Evolutionary conservation across 768 basidiomycete species (phyloP).

Genomic region (Phylloporus arenicola): DNA sequence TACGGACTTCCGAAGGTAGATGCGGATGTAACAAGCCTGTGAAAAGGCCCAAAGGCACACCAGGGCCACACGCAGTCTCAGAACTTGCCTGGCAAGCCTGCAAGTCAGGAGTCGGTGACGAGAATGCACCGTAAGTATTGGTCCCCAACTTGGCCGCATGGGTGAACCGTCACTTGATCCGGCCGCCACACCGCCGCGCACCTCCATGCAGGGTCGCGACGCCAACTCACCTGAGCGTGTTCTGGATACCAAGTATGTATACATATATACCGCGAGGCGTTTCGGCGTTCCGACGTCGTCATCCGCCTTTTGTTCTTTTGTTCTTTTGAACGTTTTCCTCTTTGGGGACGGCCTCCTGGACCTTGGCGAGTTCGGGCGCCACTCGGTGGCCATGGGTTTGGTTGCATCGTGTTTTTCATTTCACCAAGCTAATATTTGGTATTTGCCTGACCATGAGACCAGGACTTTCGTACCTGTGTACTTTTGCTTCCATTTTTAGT

Average conservation of each 20-base stretch:
- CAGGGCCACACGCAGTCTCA: background rate
- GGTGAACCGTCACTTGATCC: background rate
- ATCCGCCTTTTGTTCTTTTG: too few species aligned
- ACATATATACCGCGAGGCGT: background rate
- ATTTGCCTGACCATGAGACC: too few species aligned
- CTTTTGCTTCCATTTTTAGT: background rate
- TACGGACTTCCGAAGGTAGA: background rate
- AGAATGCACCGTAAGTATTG: too few species aligned
- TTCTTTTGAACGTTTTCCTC: background rate
- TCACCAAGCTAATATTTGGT: too few species aligned
- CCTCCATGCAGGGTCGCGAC: background rate
- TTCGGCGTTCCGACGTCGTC: too few species aligned
- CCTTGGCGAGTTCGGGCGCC: too few species aligned
- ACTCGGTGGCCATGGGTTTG: too few species aligned
- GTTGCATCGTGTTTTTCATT: background rate
- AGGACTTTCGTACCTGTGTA: background rate
- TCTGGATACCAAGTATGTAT: background rate
- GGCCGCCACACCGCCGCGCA: background rate
- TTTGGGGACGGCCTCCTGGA: background rate
- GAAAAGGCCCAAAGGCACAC: background rate
- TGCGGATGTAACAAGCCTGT: background rate
- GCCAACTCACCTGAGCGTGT: background rate
- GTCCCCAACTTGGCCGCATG: background rate
- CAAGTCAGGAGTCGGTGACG: too few species aligned
- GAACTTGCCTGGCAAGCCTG: background rate